A percentile compares a stretch with the other conserved stretches of the same genome.
phyloP scores from a whole-genome alignment of 1,139 yeast species.

The Pichia sp. region DNA sequence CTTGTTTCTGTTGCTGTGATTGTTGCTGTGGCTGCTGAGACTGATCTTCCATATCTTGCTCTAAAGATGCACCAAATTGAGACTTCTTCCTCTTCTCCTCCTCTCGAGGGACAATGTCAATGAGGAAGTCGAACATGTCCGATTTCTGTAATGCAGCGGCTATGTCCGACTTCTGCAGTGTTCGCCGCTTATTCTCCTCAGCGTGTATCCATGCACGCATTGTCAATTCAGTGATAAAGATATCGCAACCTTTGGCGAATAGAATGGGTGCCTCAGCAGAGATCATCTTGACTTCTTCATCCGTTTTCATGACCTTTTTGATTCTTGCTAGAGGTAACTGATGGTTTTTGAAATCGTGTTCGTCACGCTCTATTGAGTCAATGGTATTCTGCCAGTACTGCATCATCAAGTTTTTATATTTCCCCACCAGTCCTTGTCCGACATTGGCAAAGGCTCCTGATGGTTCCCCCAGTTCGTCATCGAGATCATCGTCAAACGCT shows the following conservation, averaged over 20 bases:
- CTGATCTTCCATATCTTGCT: slow-evolving; percentile 3
- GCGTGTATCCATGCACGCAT: slow-evolving; percentile 99
- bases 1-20: slow-evolving; percentile 9
- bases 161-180: slow-evolving; percentile 88
- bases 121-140: slow-evolving; percentile 94
- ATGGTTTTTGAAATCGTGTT: slow-evolving; percentile 88
- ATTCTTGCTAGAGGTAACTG: slow-evolving; percentile 92
- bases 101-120: slow-evolving; percentile 90
- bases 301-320: slow-evolving; percentile 95
- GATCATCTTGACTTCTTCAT: slow-evolving; percentile 95
- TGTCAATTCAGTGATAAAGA: slow-evolving; percentile 90
- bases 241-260: slow-evolving; percentile 96
- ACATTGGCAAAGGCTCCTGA: slow-evolving; percentile 90
- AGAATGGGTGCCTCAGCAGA: slow-evolving; percentile 96
- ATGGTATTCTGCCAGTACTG: slow-evolving; percentile 97
- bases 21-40: slow-evolving; percentile 9
- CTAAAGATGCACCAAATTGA: slow-evolving; percentile 7
- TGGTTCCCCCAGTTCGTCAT: slow-evolving; percentile 48
- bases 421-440: slow-evolving; percentile 84
- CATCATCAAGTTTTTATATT: slow-evolving; percentile 81
- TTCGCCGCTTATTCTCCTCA: slow-evolving; percentile 89
- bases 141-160: slow-evolving; percentile 92
- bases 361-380: slow-evolving; percentile 82
- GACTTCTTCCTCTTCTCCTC: slow-evolving; percentile 45
- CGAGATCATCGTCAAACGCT: slow-evolving; percentile 5